Conservation (phyloP, 805 yeast species). For the Candida taoyuanica region DNA sequence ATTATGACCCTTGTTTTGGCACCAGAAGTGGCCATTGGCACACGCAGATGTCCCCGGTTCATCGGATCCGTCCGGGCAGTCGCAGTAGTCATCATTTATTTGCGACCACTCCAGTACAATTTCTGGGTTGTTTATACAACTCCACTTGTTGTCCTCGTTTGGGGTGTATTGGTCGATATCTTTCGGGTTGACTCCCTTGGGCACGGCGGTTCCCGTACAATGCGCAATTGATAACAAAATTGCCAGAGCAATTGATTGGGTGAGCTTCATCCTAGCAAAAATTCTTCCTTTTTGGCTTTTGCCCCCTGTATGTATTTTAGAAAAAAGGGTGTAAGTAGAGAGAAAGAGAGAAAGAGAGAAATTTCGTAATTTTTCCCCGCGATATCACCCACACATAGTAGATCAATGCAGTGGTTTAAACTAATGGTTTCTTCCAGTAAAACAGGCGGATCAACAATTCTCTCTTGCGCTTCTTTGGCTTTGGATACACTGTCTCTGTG, state of each 20-base stretch:
- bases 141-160: conserved; percentile 51
- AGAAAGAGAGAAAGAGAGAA: background rate
- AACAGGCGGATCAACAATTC: conserved; percentile 5
- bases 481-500: no score
- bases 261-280: no score
- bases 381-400: no score
- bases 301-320: no score
- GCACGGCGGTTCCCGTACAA: background rate
- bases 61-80: conserved; percentile 97
- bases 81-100: conserved; percentile 87
- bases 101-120: conserved; percentile 54
- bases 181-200: conserved; percentile 22
- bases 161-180: conserved; percentile 46
- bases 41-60: conserved; percentile 96
- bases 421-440: conserved; percentile 4
- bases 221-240: background rate
- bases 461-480: conserved; percentile 1
- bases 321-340: no score
- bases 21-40: conserved; percentile 50
- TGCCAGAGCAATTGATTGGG: background rate
- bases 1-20: conserved; percentile 69
- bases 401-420: no score
- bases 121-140: conserved; percentile 65
- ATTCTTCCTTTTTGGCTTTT: no score
- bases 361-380: background rate